Percentiles rank a stretch among this genome's conserved stretches.
Evolutionary conservation across 75 land plant species (phyloP).

Genomic region (Azolla pinnata): DNA sequence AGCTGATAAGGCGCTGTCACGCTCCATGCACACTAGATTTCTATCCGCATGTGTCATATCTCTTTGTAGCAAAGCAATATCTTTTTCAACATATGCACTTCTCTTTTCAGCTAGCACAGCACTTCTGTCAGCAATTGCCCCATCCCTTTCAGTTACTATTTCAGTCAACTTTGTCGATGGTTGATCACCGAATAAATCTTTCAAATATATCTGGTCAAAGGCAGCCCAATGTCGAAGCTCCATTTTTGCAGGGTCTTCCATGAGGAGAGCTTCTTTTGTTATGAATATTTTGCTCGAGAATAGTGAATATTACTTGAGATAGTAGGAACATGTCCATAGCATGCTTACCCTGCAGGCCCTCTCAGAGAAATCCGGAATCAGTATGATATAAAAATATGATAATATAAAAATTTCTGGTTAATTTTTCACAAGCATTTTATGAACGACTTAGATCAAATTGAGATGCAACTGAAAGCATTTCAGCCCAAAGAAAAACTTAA

Average conservation of each 20-base stretch:
- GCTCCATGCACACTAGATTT: constrained; percentile 33
- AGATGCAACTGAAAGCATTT: too few relatives aligned
- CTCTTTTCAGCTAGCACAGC: constrained; percentile 44
- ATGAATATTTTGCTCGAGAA: too few relatives aligned
- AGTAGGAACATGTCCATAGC: too few relatives aligned
- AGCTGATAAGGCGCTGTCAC: constrained; percentile 45
- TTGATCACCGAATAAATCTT: constrained; percentile 18
- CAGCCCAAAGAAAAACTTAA: too few relatives aligned
- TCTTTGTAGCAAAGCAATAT: constrained; percentile 45
- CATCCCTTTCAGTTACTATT: constrained; percentile 54
- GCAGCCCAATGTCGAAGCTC: neutral
- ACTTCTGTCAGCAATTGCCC: constrained; percentile 47
- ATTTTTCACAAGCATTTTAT: too few relatives aligned
- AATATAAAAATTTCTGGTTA: too few relatives aligned
- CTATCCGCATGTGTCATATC: constrained; percentile 55
- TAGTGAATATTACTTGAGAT: too few relatives aligned
- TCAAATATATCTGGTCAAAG: neutral
- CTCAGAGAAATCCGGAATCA: too few relatives aligned
- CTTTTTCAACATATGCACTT: constrained; percentile 45
- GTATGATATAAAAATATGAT: too few relatives aligned
- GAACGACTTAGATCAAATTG: too few relatives aligned
- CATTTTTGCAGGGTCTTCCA: neutral
- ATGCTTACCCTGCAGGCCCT: too few relatives aligned
- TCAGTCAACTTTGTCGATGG: constrained; percentile 19
- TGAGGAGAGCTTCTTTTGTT: too few relatives aligned